Percentiles rank a stretch among this genome's conserved stretches.
Evolutionary conservation across 2,329 filamentous ascomycete genomes (phyloP).

Genomic region (Daldinia sp.): DNA sequence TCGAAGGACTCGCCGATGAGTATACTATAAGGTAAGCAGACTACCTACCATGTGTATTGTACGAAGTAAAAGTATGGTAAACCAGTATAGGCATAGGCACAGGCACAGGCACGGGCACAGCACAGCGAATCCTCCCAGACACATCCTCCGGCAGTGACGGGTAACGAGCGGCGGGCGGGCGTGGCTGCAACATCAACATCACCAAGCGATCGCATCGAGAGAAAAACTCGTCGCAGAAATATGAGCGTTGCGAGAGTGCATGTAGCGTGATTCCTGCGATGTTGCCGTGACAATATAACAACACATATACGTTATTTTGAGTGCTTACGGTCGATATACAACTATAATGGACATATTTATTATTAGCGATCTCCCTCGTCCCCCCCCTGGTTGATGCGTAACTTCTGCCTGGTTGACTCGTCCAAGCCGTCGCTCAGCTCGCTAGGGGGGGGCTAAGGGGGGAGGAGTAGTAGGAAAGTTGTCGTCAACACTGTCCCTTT

Average conservation of each 20-base stretch:
- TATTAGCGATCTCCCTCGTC: constrained; percentile 35
- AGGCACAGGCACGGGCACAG: background rate
- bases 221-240: constrained; percentile 32
- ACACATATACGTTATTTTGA: constrained; percentile 30
- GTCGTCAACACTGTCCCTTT: constrained; percentile 8
- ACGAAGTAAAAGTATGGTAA: background rate
- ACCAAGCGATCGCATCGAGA: constrained; percentile 19
- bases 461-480: background rate
- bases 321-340: constrained; percentile 35
- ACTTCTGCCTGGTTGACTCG: background rate
- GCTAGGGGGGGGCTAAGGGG: background rate
- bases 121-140: constrained; percentile 1
- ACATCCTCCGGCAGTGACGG: background rate
- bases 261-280: constrained; percentile 31
- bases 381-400: background rate
- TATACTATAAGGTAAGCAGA: constrained; percentile 1
- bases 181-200: constrained; percentile 8
- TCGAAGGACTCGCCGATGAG: background rate
- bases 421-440: background rate
- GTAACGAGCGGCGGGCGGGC: background rate
- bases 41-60: background rate
- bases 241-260: constrained; percentile 20
- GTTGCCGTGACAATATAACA: constrained; percentile 31
- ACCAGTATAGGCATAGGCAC: background rate
- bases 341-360: constrained; percentile 27